Evolutionary conservation across 2,329 filamentous ascomycete genomes (phyloP).

Genomic region (Cladosporium sp.): DNA sequence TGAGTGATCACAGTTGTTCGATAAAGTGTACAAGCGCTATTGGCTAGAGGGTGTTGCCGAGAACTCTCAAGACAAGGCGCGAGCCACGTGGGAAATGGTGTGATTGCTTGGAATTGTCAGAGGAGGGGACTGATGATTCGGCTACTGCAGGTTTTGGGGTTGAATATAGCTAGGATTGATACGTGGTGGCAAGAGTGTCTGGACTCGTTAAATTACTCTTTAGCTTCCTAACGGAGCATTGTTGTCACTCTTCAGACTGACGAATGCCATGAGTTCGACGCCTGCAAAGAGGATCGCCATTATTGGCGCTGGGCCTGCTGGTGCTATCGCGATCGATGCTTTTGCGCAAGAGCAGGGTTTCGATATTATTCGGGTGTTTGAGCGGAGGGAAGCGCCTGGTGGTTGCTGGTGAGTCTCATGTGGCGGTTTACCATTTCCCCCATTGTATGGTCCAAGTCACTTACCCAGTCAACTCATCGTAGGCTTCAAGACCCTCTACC

Average conservation of each 20-base stretch:
- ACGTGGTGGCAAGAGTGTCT: no score
- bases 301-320: conserved; percentile 63
- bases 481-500: not conserved
- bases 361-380: conserved; percentile 57
- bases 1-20: not conserved
- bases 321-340: conserved; percentile 63
- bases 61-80: not conserved
- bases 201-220: not conserved
- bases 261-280: not conserved
- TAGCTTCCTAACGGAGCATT: not conserved
- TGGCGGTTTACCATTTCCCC: not conserved
- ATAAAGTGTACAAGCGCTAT: not conserved
- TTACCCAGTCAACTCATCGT: not conserved
- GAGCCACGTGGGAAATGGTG: not conserved
- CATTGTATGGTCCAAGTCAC: not conserved
- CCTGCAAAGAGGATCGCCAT: conserved; percentile 52
- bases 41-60: not conserved
- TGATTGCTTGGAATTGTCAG: not conserved
- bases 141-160: not conserved
- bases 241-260: not conserved
- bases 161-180: not conserved
- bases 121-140: not conserved
- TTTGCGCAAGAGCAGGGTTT: conserved; percentile 61
- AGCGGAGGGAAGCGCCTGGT: conserved; percentile 60
- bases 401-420: conserved; percentile 58